These are phyloP conservation scores for Diplodia sapinea DNA, from an alignment of 2,329 filamentous ascomycete species.

Conservation along the genomic window DNA sequence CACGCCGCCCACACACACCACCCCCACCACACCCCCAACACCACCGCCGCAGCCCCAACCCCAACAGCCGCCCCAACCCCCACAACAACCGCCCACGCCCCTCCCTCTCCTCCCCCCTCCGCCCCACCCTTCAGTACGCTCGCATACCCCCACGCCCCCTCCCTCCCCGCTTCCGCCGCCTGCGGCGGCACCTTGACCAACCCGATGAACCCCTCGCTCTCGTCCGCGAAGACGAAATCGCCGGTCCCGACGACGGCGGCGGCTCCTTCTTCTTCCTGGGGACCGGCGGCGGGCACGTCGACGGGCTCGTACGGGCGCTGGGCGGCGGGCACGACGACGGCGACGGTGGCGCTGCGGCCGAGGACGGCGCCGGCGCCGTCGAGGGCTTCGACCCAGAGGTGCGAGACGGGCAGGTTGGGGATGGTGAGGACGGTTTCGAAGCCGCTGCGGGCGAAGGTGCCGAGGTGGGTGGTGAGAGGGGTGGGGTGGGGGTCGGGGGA, in stretches of 20 bases:
- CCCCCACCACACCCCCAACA: constrained; percentile 13
- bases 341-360: not conserved
- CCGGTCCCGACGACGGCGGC: not conserved
- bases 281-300: no score
- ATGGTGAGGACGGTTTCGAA: constrained; percentile 28
- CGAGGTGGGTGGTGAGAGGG: constrained; percentile 1
- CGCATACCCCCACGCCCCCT: not conserved
- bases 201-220: not conserved
- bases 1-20: not conserved
- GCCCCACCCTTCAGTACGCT: not conserved
- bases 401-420: constrained; percentile 7
- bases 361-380: constrained; percentile 9
- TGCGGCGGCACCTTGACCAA: constrained; percentile 2
- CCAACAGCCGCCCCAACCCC: not conserved
- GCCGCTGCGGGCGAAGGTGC: constrained; percentile 23
- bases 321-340: not conserved
- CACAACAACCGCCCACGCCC: not conserved
- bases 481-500: not conserved
- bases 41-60: not conserved
- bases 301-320: not conserved
- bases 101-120: not conserved
- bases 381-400: constrained; percentile 23
- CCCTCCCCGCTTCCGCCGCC: not conserved
- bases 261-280: no score
- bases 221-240: not conserved